Evolutionary conservation across 148 eudicot species (phyloP).

Genomic region (Silene latifolia): DNA sequence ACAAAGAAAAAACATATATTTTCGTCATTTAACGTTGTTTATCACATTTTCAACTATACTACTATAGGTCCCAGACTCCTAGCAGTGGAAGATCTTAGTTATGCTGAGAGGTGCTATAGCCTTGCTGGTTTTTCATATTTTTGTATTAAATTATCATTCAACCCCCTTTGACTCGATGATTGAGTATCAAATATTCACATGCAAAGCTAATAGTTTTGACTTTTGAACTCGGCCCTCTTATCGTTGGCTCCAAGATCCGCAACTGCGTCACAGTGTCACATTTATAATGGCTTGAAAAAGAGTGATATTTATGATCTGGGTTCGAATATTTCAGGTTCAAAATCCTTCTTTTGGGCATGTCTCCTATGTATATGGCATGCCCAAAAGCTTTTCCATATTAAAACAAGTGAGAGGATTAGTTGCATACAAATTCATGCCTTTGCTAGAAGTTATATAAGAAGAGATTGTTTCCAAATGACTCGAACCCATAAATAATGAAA

Average conservation of each 20-base stretch:
- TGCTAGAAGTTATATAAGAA: background rate
- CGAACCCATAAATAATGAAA: background rate
- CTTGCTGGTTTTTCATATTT: too few species aligned
- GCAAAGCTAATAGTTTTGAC: too few species aligned
- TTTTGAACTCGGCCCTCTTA: too few species aligned
- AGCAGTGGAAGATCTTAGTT: too few species aligned
- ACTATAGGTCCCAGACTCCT: too few species aligned
- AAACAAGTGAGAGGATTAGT: background rate
- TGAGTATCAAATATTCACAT: too few species aligned
- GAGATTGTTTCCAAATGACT: background rate
- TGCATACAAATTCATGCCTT: background rate
- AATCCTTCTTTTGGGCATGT: background rate
- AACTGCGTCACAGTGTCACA: background rate
- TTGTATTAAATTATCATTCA: too few species aligned
- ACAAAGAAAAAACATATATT: background rate
- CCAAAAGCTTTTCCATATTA: background rate
- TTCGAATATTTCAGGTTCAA: background rate
- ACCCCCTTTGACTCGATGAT: too few species aligned
- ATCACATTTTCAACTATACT: background rate
- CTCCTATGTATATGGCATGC: background rate
- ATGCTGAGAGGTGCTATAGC: too few species aligned
- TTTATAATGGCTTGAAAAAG: background rate
- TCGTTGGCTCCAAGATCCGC: too few species aligned
- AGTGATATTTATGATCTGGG: background rate
- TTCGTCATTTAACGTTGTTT: background rate